Evolutionary conservation across 2,329 filamentous ascomycete species (phyloP), one percentile per base, ranked within the genome.

Genomic region (Chaetomiaceae sp.): DNA sequence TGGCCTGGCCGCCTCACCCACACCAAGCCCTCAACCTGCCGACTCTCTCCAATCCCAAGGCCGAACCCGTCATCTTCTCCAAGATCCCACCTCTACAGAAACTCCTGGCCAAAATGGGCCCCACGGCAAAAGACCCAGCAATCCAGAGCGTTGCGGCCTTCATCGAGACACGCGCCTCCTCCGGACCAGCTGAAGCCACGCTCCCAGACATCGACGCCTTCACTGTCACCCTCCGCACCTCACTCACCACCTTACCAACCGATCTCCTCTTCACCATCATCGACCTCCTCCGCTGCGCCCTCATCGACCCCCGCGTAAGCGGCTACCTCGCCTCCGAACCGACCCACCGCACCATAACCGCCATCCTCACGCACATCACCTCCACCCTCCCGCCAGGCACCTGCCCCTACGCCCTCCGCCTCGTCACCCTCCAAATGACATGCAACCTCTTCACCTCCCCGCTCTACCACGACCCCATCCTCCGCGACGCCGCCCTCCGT

Each of bases 21-120:
- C 92, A 97, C 65, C 76, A 82, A 33, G 75, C 76, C 7, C 74
- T 95, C 10, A 78, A 77, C 42, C 73, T 96, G 1, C 88, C 88
- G 0, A 85, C 74, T 12, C 76, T 96, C 41, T 76, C 85, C 21
- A 78, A 79, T 9, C 72, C 78, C 0, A 77, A 83, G 49, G 74
- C 76, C 43, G 81, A 81, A 53, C 83, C 87, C 2, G 81, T 93
- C 6, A 72, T 83, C 1, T 97, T 87, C 66, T 73, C 78, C 41
- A 95, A 93, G 63, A 68, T 87, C 0, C 91, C 92, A 0, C 91
- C 92, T 0, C 73, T 97, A 17, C 81, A 85, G 14, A 97, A 96
- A 63, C 73, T 97, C 2, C 71, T 87, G 38, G 77, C 78, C 4
- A 97, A 95, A 65, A 83, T 97, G 65, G 89, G 87, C 0, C 60